A percentile compares a stretch with the other conserved stretches of the same genome.
These are phyloP conservation scores for Cubamyces sp. DNA, from an alignment of 768 basidiomycete species.

Conservation along the genomic window DNA sequence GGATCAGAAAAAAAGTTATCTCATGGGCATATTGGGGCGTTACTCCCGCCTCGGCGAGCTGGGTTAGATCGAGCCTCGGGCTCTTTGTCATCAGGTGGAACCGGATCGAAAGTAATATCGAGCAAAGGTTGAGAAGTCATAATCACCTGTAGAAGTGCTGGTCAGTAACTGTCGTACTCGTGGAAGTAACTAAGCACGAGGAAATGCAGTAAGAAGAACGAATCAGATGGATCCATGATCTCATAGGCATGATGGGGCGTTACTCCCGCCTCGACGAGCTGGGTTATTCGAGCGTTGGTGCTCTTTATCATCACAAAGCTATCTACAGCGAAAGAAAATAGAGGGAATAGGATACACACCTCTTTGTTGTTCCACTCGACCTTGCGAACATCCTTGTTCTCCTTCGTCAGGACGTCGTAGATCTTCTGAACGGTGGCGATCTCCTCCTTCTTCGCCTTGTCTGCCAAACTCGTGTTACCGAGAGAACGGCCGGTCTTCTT, in stretches of 20 bases:
- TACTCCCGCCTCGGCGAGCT: slow-evolving; percentile 96
- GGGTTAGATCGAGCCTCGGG: slow-evolving; percentile 81
- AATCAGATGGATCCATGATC: slow-evolving; percentile 37
- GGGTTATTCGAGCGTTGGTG: slow-evolving; percentile 53
- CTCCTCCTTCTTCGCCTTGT: slow-evolving; percentile 96
- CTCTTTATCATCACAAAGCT: slow-evolving; percentile 51
- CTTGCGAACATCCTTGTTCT: slow-evolving; percentile 91
- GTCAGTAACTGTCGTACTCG: slow-evolving; percentile 16
- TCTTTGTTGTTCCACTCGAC: slow-evolving; percentile 96
- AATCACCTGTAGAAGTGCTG: slow-evolving; percentile 29
- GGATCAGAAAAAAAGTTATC: slow-evolving; percentile 47
- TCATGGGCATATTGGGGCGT: slow-evolving; percentile 80
- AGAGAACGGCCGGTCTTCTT: slow-evolving; percentile 76
- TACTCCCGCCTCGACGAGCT: slow-evolving; percentile 55
- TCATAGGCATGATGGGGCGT: slow-evolving; percentile 45
- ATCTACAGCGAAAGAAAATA: not conserved
- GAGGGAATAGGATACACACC: slow-evolving; percentile 50
- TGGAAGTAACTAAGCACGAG: not conserved
- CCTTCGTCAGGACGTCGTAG: slow-evolving; percentile 73
- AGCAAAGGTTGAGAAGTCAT: slow-evolving; percentile 1
- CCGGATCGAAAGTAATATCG: not conserved
- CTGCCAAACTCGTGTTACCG: slow-evolving; percentile 79
- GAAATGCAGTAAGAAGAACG: slow-evolving; percentile 34
- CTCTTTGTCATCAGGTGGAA: slow-evolving; percentile 75
- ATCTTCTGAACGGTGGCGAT: slow-evolving; percentile 89